phyloP scores from a whole-genome alignment of 768 basidiomycete species.

The Postia placenta region DNA sequence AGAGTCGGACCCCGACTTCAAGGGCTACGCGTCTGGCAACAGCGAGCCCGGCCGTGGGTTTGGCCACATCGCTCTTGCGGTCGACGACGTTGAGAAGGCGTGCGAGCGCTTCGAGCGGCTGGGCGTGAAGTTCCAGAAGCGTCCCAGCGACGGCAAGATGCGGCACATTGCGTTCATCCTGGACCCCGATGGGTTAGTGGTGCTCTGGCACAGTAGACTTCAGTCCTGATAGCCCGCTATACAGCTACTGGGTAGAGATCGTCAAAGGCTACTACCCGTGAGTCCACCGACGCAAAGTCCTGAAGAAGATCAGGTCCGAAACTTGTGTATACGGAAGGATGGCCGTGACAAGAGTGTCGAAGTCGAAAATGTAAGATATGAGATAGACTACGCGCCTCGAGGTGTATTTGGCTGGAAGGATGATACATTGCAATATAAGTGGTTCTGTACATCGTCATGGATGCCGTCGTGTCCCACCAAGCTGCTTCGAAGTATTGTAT shows the following conservation, averaged over 20 bases:
- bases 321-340: background rate
- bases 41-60: slow-evolving; percentile 73
- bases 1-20: slow-evolving; percentile 69
- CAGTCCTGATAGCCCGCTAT: background rate
- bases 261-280: slow-evolving; percentile 21
- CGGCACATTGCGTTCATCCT: slow-evolving; percentile 76
- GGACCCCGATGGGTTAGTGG: slow-evolving; percentile 72
- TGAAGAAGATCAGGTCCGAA: background rate
- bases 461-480: background rate
- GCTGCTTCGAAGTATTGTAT: too few species aligned
- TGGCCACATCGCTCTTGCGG: slow-evolving; percentile 85
- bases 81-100: slow-evolving; percentile 76
- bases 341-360: too few species aligned
- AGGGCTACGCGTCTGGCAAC: slow-evolving; percentile 86
- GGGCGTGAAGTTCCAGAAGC: slow-evolving; percentile 85
- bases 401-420: too few species aligned
- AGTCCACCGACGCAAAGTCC: background rate
- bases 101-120: slow-evolving; percentile 79
- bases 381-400: too few species aligned
- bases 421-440: background rate
- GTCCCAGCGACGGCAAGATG: slow-evolving; percentile 82
- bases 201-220: background rate
- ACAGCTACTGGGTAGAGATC: slow-evolving; percentile 58
- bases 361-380: background rate
- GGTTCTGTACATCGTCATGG: background rate